Evolutionary conservation across 2,329 filamentous ascomycete species (phyloP), one percentile per base, ranked within the genome.

Genomic region (Amauroascus niger): DNA sequence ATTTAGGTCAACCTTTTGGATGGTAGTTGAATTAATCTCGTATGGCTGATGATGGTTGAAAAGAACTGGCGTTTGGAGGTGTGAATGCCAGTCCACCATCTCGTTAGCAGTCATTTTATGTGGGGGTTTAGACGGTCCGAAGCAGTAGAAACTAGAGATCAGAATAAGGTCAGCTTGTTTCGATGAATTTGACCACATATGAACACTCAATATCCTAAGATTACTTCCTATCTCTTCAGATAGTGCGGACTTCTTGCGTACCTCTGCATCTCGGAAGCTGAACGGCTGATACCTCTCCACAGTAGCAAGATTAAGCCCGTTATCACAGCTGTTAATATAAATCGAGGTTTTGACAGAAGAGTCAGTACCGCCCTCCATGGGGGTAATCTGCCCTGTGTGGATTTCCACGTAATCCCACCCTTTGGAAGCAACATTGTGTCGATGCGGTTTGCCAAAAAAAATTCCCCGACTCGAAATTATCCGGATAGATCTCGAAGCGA

Each of bases 71-170:
- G 93, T 97, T 63, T 90, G 84, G 58, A 93, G 76, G 67, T 95
- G 90, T 55, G 82, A 83, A 61, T 87, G 85, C 93, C 93, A 98
- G 60, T 88, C 80, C 58, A 84, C 84, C 69, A 91, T 85, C 68
- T 98, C 93, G 68, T 96, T 96, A 53, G 85, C 75, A 40, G 86
- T 82, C 88, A 98, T 95, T 60, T 93, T 83, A 83, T 95, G 94
- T 51, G 93, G 93, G n/a, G 93, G 82, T 75, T 94, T 96, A 22
- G 86, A 82, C 13, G 93, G 91, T 11, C 93, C 93, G 80, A 89
- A 97, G 76, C 93, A 98, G 74, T 95, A 95, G 73, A 95, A 96
- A 73, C 91, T 97, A 46, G 30, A 58, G 58, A 35, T 55, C 37
- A 6, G 18, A 18, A 37, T 2, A 26, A 18, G 6, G 43, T 53